Conservation (phyloP, 78 protist species). For the Cavenderia fasciculata region DNA sequence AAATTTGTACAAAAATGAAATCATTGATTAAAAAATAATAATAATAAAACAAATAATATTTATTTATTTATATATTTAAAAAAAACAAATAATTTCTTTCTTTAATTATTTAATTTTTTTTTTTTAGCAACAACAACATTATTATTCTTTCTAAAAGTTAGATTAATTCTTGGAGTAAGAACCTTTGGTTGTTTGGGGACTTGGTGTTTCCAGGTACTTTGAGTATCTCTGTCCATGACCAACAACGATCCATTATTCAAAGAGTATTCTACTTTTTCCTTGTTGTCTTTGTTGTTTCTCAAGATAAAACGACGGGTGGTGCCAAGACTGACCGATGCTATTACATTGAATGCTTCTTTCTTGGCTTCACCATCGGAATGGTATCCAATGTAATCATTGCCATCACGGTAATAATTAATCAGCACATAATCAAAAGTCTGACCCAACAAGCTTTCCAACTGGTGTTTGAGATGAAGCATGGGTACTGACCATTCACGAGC, state of each 20-base stretch:
- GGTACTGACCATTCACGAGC: background rate
- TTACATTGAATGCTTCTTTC: background rate
- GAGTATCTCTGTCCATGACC: constrained; percentile 19
- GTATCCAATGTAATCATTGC: constrained; percentile 4
- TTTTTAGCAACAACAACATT: too few species aligned
- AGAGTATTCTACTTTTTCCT: background rate
- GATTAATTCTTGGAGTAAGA: constrained; percentile 14
- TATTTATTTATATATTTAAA: too few species aligned
- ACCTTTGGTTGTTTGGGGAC: constrained; percentile 10
- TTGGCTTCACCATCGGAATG: constrained; percentile 28
- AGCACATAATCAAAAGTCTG: constrained; percentile 9
- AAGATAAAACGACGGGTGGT: background rate
- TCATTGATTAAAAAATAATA: too few species aligned
- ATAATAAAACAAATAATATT: too few species aligned
- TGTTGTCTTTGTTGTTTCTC: background rate
- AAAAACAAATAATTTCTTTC: too few species aligned
- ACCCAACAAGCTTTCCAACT: background rate
- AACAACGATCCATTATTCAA: constrained; percentile 1
- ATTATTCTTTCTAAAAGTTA: constrained; percentile 66
- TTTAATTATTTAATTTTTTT: too few species aligned
- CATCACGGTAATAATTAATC: constrained; percentile 12
- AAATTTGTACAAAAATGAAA: too few species aligned
- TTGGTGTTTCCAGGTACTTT: background rate
- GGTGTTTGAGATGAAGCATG: background rate
- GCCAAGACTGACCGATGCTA: constrained; percentile 29